Percentiles rank a stretch among this genome's conserved stretches.
These are phyloP conservation scores for Scleromitrula shiraiana DNA, from an alignment of 2,329 filamentous ascomycete genomes.

Conservation along the genomic window DNA sequence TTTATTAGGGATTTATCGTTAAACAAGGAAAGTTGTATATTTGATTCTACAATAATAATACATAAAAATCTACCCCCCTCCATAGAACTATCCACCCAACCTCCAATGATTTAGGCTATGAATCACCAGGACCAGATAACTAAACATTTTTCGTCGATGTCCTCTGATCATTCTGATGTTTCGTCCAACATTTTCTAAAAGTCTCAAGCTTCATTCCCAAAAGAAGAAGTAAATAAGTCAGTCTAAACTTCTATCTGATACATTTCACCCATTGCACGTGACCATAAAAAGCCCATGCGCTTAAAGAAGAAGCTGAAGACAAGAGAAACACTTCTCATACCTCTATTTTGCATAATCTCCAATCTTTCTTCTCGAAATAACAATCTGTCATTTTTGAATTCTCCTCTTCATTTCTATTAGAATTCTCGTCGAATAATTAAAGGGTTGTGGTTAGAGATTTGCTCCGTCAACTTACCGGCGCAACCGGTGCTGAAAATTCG, in stretches of 20 bases:
- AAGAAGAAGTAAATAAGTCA: constrained; percentile 13
- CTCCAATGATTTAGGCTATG: too few species aligned
- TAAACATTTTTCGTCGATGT: constrained; percentile 66
- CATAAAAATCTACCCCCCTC: not conserved
- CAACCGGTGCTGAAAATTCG: constrained; percentile 96
- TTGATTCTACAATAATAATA: too few species aligned
- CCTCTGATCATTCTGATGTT: constrained; percentile 75
- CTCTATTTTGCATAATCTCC: constrained; percentile 81
- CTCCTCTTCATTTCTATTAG: constrained; percentile 51
- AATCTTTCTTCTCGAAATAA: constrained; percentile 93
- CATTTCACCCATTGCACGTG: constrained; percentile 1
- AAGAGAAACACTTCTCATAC: constrained; percentile 38
- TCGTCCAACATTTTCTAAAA: constrained; percentile 88
- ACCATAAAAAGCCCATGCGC: too few species aligned
- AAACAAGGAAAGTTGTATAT: too few species aligned
- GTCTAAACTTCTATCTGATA: not conserved
- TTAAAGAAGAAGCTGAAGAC: too few species aligned
- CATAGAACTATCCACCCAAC: not conserved
- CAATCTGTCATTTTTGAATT: constrained; percentile 90
- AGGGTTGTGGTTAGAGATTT: not conserved
- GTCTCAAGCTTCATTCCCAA: constrained; percentile 63
- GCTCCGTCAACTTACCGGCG: constrained; percentile 58
- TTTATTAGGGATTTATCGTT: too few species aligned
- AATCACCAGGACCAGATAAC: constrained; percentile 9
- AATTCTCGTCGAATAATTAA: not conserved